These are phyloP conservation scores for Ustilaginoidea virens DNA, from an alignment of 2,329 filamentous ascomycete genomes.

Conservation along the genomic window DNA sequence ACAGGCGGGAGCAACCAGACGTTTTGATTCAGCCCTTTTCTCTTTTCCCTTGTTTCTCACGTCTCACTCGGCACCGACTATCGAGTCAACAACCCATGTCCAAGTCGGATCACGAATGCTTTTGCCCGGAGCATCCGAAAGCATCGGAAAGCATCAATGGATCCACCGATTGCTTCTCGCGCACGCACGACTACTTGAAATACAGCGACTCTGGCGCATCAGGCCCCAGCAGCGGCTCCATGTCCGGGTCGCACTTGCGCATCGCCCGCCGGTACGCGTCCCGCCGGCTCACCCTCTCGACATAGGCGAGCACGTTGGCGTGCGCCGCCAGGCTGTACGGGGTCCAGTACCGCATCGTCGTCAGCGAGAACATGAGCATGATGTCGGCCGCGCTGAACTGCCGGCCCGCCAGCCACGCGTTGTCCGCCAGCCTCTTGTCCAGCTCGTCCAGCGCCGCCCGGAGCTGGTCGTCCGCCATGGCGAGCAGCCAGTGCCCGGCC, in stretches of 20 bases:
- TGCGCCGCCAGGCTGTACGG: slow-evolving; percentile 26
- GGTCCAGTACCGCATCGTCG: slow-evolving; percentile 41
- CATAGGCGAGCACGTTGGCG: slow-evolving; percentile 26
- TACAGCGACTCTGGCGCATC: slow-evolving; percentile 6
- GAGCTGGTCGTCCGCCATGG: slow-evolving; percentile 18
- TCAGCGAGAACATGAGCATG: slow-evolving; percentile 45
- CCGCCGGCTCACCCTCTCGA: slow-evolving; percentile 26
- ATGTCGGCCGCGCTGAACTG: slow-evolving; percentile 51
- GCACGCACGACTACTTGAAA: neutral
- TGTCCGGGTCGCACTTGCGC: slow-evolving; percentile 30
- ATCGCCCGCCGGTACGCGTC: slow-evolving; percentile 31
- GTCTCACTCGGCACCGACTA: too few species aligned
- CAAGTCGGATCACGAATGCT: too few species aligned
- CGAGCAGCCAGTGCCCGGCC: slow-evolving; percentile 12
- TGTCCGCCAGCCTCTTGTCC: slow-evolving; percentile 30
- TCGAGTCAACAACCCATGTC: too few species aligned
- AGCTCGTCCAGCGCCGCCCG: slow-evolving; percentile 29
- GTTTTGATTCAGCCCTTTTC: too few species aligned
- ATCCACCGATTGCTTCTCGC: neutral
- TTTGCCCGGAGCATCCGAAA: too few species aligned
- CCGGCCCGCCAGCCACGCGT: slow-evolving; percentile 41
- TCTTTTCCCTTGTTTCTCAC: too few species aligned
- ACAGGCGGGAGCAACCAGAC: too few species aligned
- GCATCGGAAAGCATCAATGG: neutral
- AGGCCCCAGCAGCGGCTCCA: slow-evolving; percentile 18